Conservation (phyloP, 805 yeast species). For the Saccharomyces mikatae region DNA sequence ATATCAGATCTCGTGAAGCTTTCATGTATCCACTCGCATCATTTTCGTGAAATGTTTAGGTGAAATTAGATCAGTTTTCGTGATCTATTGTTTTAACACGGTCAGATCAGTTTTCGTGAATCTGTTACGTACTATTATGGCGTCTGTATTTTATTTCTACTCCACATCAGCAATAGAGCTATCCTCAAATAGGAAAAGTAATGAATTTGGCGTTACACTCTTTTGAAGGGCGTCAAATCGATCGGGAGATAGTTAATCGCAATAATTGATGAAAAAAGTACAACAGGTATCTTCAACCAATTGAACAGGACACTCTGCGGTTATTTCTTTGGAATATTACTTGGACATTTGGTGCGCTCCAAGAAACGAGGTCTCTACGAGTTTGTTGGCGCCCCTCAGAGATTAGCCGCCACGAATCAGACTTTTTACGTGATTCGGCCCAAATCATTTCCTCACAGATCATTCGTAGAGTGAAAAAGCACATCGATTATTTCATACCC, state of each 20-base stretch:
- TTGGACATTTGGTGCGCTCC: not conserved
- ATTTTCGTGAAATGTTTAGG: not conserved
- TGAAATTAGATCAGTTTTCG: not conserved
- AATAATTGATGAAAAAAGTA: not conserved
- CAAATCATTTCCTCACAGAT: not conserved
- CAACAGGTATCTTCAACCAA: not conserved
- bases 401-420: not conserved
- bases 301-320: not conserved
- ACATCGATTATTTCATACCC: not conserved
- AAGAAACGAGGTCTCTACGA: not conserved
- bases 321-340: not conserved
- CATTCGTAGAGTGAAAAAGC: not conserved
- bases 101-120: not conserved
- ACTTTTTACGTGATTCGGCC: not conserved
- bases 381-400: not conserved
- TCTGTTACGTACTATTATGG: not conserved
- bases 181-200: not conserved
- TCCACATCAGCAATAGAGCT: not conserved
- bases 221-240: not conserved
- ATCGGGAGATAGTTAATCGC: not conserved
- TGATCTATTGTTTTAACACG: not conserved
- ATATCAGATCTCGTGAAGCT: not conserved
- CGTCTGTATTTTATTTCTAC: not conserved
- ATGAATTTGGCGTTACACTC: not conserved
- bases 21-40: not conserved